A percentile compares a stretch with the other conserved stretches of the same genome.
phyloP scores from a whole-genome alignment of 2,329 filamentous ascomycete species.

The Claviceps digitariae region DNA sequence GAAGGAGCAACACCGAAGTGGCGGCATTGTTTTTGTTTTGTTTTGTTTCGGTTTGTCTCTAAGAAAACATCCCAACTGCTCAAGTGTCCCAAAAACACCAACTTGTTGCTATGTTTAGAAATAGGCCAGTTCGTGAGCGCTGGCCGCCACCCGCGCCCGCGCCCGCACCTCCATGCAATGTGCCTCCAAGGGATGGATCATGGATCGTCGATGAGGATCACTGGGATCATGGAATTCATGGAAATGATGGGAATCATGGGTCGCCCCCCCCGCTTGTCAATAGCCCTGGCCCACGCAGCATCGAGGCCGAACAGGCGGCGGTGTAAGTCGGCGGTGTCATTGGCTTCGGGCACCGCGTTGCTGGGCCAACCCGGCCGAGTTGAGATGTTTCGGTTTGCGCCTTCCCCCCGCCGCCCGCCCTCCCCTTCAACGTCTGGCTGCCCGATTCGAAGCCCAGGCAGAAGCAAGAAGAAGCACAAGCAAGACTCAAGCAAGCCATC shows the following conservation, averaged over 20 bases:
- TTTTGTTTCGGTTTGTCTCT: neutral
- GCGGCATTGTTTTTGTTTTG: too few species aligned
- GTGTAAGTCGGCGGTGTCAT: neutral
- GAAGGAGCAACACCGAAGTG: too few species aligned
- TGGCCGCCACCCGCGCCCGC: too few species aligned
- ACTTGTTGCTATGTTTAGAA: neutral
- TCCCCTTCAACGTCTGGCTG: constrained; percentile 4
- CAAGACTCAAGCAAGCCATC: constrained; percentile 1
- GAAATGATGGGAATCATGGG: neutral
- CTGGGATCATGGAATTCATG: too few species aligned
- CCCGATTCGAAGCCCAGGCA: neutral
- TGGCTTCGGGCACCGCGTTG: constrained; percentile 12
- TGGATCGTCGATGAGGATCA: neutral
- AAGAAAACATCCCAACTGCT: neutral
- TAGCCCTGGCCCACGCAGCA: neutral
- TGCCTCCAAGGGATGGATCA: too few species aligned
- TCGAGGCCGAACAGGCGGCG: neutral
- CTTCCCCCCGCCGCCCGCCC: neutral
- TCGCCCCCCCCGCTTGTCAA: neutral
- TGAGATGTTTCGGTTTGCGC: constrained; percentile 9
- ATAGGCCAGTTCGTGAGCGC: too few species aligned
- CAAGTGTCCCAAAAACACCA: neutral
- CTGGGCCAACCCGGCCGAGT: constrained; percentile 22
- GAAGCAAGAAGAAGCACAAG: constrained; percentile 1
- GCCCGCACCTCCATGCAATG: neutral